Evolutionary conservation across 306 rosid species (phyloP).

Genomic region (Fagus sylvatica): DNA sequence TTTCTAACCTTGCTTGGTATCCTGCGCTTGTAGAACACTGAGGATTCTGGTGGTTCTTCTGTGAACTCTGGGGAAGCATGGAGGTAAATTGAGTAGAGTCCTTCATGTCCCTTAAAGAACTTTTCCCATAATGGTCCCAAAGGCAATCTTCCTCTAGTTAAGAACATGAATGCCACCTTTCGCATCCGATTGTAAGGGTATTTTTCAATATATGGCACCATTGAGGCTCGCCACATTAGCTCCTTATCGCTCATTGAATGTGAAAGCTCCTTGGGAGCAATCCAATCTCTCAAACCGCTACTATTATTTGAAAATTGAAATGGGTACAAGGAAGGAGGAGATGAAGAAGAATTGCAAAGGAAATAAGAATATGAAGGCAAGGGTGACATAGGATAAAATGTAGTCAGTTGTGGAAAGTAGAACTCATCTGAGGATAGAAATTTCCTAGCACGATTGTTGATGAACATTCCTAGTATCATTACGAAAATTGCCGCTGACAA

Average conservation of each 20-base stretch:
- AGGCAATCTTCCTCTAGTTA: constrained; percentile 33
- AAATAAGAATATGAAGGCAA: neutral
- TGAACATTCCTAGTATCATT: constrained; percentile 20
- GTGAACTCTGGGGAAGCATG: constrained; percentile 31
- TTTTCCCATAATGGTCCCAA: constrained; percentile 46
- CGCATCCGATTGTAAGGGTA: constrained; percentile 21
- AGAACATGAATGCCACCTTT: constrained; percentile 46
- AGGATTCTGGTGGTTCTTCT: constrained; percentile 22
- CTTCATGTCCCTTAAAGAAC: constrained; percentile 39
- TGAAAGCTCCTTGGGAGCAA: constrained; percentile 21
- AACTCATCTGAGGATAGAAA: constrained; percentile 19
- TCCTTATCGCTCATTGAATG: constrained; percentile 44
- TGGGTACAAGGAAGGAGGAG: neutral
- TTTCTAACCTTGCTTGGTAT: constrained; percentile 45
- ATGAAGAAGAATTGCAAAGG: constrained; percentile 6
- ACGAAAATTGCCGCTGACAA: constrained; percentile 4
- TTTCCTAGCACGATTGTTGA: neutral
- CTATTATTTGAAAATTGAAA: neutral
- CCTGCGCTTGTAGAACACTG: constrained; percentile 33
- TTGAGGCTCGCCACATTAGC: constrained; percentile 39
- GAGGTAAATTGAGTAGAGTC: constrained; percentile 37
- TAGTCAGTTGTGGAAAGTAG: constrained; percentile 5
- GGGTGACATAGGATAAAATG: neutral
- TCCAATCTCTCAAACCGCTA: neutral
- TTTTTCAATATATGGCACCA: constrained; percentile 13